phyloP scores from a whole-genome alignment of 441 rosid genomes.

The Rhodomyrtus psidioides region DNA sequence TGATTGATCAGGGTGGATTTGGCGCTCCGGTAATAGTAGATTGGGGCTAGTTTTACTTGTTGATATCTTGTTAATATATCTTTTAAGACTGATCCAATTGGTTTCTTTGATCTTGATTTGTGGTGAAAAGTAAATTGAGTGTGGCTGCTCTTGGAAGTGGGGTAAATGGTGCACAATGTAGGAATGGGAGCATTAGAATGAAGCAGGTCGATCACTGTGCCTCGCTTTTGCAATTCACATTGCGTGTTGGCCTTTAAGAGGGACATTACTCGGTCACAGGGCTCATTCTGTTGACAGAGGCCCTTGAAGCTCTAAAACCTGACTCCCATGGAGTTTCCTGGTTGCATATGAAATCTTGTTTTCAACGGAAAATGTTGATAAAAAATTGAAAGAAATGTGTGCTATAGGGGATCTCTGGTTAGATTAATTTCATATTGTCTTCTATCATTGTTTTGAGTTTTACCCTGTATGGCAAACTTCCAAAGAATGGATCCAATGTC shows the following conservation, averaged over 20 bases:
- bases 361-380: not conserved
- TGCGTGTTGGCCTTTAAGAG: not conserved
- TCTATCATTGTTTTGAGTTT: not conserved
- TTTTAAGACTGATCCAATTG: not conserved
- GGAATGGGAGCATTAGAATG: not conserved
- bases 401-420: not conserved
- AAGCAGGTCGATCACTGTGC: not conserved
- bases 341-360: not conserved
- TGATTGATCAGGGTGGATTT: not conserved
- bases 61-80: not conserved
- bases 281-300: not conserved
- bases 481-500: not conserved
- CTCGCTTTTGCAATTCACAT: not conserved
- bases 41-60: not conserved
- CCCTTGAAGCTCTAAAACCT: not conserved
- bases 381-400: not conserved
- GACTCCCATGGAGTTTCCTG: not conserved
- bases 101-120: not conserved
- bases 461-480: not conserved
- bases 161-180: not conserved
- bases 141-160: not conserved
- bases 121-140: not conserved
- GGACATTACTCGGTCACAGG: not conserved
- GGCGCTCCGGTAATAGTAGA: not conserved
- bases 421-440: not conserved